Evolutionary conservation across 805 yeast genomes (phyloP).

Genomic region (Priceomyces melissophilus): DNA sequence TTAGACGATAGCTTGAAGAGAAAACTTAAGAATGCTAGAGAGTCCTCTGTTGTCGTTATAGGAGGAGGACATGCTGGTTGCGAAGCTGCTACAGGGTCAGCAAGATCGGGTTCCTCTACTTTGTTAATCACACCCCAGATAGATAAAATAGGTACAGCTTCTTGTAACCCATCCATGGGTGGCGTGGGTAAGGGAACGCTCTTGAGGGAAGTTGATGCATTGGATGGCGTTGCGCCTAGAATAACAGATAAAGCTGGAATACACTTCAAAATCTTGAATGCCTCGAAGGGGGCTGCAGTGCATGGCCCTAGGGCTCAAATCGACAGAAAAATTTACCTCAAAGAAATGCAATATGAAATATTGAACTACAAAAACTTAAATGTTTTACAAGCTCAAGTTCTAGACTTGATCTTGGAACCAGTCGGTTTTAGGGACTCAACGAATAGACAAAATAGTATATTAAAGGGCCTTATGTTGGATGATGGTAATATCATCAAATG

Average conservation of each 20-base stretch:
- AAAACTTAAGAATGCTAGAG: constrained; percentile 24
- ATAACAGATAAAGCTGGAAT: constrained; percentile 93
- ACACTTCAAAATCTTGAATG: constrained; percentile 81
- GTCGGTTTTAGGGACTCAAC: constrained; percentile 19
- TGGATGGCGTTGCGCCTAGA: constrained; percentile 85
- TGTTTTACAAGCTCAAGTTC: constrained; percentile 72
- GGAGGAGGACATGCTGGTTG: constrained; percentile 99
- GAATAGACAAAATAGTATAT: constrained; percentile 42
- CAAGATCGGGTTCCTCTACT: constrained; percentile 73
- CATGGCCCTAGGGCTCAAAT: constrained; percentile 99
- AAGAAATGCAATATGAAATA: constrained; percentile 74
- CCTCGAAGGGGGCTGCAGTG: constrained; percentile 91
- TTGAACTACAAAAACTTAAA: constrained; percentile 52
- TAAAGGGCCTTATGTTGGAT: constrained; percentile 71
- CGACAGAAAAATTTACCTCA: constrained; percentile 74
- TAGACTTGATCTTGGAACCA: constrained; percentile 70
- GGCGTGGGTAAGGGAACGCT: constrained; percentile 98
- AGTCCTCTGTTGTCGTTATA: constrained; percentile 73
- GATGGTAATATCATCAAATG: constrained; percentile 62
- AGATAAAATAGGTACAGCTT: constrained; percentile 83
- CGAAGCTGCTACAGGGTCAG: constrained; percentile 93
- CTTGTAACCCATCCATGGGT: constrained; percentile 97
- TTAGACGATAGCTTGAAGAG: constrained; percentile 34
- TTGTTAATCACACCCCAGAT: constrained; percentile 73
- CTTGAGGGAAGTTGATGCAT: constrained; percentile 88